Percentiles rank a stretch among this genome's conserved stretches.
Evolutionary conservation across 208 protist genomes (phyloP).

Genomic region (Leishmania tropica): DNA sequence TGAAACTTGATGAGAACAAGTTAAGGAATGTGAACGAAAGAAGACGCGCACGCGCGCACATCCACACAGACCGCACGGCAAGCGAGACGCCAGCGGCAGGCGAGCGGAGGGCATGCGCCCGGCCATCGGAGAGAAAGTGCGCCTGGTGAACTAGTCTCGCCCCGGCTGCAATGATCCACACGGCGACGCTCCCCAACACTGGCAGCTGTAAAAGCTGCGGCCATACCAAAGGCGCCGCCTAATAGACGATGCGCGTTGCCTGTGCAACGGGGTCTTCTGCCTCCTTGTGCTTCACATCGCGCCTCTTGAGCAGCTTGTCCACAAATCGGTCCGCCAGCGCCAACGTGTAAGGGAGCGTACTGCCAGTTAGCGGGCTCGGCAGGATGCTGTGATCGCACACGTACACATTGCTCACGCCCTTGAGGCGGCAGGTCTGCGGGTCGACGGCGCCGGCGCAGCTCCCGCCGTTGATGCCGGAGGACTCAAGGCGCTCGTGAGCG

Average conservation of each 20-base stretch:
- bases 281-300: conserved; percentile 43
- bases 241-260: conserved; percentile 72
- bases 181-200: background rate
- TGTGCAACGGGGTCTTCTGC: conserved; percentile 32
- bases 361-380: conserved; percentile 48
- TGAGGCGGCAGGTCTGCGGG: conserved; percentile 52
- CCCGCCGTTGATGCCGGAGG: conserved; percentile 72
- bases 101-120: background rate
- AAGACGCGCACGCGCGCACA: background rate
- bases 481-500: conserved; percentile 61
- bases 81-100: background rate
- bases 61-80: background rate
- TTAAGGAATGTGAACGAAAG: background rate
- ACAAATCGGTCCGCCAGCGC: conserved; percentile 66
- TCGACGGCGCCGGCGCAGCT: conserved; percentile 55
- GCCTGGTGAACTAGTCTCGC: background rate
- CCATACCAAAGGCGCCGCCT: background rate
- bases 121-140: background rate
- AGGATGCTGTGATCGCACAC: conserved; percentile 80
- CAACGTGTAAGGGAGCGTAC: conserved; percentile 69
- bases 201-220: background rate
- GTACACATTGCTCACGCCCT: conserved; percentile 67
- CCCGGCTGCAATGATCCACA: background rate
- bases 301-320: conserved; percentile 60
- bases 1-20: background rate